Base-by-base conservation (phyloP, 345 rosid species). In the Gossypium australe region DNA sequence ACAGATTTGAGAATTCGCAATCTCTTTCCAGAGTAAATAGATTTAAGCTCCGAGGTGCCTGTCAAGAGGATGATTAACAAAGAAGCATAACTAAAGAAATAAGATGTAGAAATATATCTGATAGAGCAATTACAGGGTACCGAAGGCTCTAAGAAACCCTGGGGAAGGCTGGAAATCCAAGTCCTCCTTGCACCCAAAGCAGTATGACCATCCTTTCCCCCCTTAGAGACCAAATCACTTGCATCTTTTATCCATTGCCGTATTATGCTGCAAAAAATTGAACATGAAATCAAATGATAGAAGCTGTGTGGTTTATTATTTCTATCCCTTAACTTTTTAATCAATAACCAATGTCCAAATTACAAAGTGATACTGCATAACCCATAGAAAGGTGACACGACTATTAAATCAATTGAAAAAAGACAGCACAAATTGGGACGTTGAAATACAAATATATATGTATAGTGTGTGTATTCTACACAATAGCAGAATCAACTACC, bases 191-290 rank as follows among this genome's bases (percentile, higher is more conserved):
- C 85, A 80, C 76, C 65, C 68, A 63, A 78, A 76, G 82, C 81
- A 72, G 79, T 84, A 49, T 9, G 52, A 68, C 85, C 81, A 72
- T 66, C 77, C 70, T 87, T 86, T 78, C 71, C 82, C 74, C 92
- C 81, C 82, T 86, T 90, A 24, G 73, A 73, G 56, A 92, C 85
- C 85, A 94, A 78, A 49, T 80, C 85, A 80, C 92, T 87, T 22
- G 94, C 49, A 78, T 92, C 87, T 25, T 85, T 83, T 64, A 91
- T 67, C 73, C 70, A 74, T 81, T 79, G 77, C 83, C 67, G 91
- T 22, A 95, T 71, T 44, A 83, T 71, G 59, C 98, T 94, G 87
- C 74, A 77, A 78, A 81, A 34, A 47, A 52, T 75, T 64, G 66
- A 76, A 61, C 18, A 48, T n/a, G 44, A 67, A 49, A 73, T 11